Evolutionary conservation across 208 protist species (phyloP).

Genomic region (Trypanosoma cruzi): DNA sequence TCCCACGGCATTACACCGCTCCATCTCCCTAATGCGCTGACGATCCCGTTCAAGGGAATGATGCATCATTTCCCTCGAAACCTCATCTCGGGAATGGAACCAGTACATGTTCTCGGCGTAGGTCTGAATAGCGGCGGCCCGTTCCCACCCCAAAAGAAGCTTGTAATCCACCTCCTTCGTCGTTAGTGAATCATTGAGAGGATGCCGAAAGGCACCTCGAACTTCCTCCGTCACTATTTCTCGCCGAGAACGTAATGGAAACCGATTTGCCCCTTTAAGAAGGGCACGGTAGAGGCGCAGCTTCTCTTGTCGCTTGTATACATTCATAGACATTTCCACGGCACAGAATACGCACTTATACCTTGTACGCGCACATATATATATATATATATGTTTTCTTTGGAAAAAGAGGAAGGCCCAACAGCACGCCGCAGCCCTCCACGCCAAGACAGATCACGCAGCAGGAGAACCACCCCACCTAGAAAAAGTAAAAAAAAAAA

Average conservation of each 20-base stretch:
- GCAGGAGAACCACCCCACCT: background rate
- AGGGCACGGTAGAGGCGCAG: slow-evolving; percentile 72
- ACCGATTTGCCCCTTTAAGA: slow-evolving; percentile 69
- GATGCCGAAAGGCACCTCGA: slow-evolving; percentile 68
- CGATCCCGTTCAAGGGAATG: slow-evolving; percentile 73
- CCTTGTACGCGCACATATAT: too few species aligned
- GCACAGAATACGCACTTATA: too few species aligned
- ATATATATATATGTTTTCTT: too few species aligned
- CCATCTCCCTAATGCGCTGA: slow-evolving; percentile 50
- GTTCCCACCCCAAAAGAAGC: slow-evolving; percentile 82
- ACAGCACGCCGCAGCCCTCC: too few species aligned
- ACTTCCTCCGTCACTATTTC: slow-evolving; percentile 87
- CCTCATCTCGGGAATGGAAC: slow-evolving; percentile 90
- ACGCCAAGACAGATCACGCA: too few species aligned
- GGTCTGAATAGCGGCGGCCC: slow-evolving; percentile 62
- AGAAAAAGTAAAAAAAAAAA: background rate
- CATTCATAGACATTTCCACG: slow-evolving; percentile 7
- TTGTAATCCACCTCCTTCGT: slow-evolving; percentile 75
- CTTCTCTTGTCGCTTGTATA: slow-evolving; percentile 74
- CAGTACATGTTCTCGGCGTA: slow-evolving; percentile 93
- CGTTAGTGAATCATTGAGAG: slow-evolving; percentile 51
- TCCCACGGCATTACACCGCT: slow-evolving; percentile 58
- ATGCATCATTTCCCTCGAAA: slow-evolving; percentile 85
- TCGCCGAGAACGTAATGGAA: slow-evolving; percentile 79
- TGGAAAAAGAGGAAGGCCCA: too few species aligned